Evolutionary conservation across 305 asterid species (phyloP).

Genomic region (Fraxinus paxiana): DNA sequence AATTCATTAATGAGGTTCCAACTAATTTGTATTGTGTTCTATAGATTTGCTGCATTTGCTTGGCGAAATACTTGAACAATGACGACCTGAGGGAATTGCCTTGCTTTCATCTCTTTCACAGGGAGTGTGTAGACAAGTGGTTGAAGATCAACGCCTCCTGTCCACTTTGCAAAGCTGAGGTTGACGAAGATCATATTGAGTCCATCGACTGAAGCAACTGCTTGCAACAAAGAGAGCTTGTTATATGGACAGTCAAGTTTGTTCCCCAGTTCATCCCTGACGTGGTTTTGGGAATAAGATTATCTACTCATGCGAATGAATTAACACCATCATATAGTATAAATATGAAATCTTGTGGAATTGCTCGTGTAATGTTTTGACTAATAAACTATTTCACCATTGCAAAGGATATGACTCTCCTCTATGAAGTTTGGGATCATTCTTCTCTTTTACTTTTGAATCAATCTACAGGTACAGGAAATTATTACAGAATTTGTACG

Average conservation of each 20-base stretch:
- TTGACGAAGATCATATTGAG: constrained; percentile 60
- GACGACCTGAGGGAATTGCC: constrained; percentile 88
- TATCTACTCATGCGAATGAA: neutral
- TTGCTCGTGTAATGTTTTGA: neutral
- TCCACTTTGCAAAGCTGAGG: constrained; percentile 95
- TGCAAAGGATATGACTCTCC: neutral
- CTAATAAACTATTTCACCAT: neutral
- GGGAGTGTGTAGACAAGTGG: constrained; percentile 95
- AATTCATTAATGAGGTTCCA: neutral
- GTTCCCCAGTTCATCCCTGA: neutral
- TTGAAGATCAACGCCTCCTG: constrained; percentile 80
- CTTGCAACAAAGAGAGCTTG: constrained; percentile 32
- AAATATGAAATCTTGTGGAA: neutral
- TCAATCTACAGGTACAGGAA: no score
- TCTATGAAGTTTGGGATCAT: neutral
- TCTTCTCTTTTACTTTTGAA: neutral
- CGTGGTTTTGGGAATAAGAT: neutral
- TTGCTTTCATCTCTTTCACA: constrained; percentile 87
- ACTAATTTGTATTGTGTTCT: constrained; percentile 11
- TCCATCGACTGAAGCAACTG: constrained; percentile 55
- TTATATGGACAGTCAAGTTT: neutral
- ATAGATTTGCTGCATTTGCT: constrained; percentile 93
- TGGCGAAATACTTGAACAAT: constrained; percentile 73
- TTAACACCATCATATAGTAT: neutral
- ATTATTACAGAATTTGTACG: no score